Evolutionary conservation across 148 eudicot genomes (phyloP).

Genomic region (Persicaria tinctoria): DNA sequence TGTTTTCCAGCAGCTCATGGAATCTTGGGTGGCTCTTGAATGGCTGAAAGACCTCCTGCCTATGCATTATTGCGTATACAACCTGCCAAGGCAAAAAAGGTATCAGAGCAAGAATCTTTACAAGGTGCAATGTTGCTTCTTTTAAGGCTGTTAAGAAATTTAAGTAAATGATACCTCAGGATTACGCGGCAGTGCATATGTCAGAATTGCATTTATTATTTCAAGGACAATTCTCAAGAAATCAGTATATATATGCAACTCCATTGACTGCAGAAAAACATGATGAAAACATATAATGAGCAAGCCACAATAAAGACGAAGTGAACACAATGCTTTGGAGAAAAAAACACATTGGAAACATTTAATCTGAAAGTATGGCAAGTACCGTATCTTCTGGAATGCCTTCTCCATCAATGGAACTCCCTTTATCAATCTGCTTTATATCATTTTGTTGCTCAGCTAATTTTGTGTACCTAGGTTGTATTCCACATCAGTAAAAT

Average conservation of each 20-base stretch:
- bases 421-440: constrained; percentile 36
- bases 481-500: constrained; percentile 8
- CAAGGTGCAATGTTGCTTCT: background rate
- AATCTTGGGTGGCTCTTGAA: constrained; percentile 87
- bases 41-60: constrained; percentile 92
- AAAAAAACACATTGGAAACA: background rate
- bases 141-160: background rate
- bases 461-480: constrained; percentile 69
- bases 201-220: constrained; percentile 78
- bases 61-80: constrained; percentile 92
- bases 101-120: background rate
- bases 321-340: background rate
- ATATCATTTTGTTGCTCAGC: constrained; percentile 62
- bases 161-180: constrained; percentile 64
- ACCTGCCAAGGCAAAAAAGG: constrained; percentile 41
- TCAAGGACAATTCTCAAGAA: constrained; percentile 84
- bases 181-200: constrained; percentile 85
- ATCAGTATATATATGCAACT: constrained; percentile 87
- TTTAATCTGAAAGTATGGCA: background rate
- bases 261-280: constrained; percentile 56
- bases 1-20: constrained; percentile 83
- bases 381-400: constrained; percentile 41
- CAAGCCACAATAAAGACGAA: background rate
- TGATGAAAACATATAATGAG: background rate
- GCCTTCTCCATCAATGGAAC: constrained; percentile 41